Conservation (phyloP, 257 asterid species). For the Capsicum pubescens region DNA sequence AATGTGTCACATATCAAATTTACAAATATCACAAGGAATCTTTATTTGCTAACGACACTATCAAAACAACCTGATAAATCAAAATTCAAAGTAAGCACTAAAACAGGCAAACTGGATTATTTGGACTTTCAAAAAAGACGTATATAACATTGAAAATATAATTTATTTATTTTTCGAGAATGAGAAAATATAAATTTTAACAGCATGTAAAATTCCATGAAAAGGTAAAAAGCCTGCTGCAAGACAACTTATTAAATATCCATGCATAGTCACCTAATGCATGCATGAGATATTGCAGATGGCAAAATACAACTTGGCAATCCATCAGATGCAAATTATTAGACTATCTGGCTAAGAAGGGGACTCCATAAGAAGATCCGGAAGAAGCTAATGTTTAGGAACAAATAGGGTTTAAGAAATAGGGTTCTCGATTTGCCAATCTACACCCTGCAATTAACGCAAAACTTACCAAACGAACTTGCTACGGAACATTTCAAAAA, state of each 20-base stretch:
- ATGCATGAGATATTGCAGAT: not conserved
- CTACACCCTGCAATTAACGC: not conserved
- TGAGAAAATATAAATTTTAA: not conserved
- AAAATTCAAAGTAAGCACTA: not conserved
- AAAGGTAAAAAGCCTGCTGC: not conserved
- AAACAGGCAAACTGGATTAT: not conserved
- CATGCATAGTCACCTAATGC: not conserved
- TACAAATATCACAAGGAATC: not conserved
- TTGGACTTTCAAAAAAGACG: not conserved
- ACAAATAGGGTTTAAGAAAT: not conserved
- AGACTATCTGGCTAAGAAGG: not conserved
- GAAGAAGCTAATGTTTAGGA: not conserved
- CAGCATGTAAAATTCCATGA: not conserved
- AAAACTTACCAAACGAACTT: not conserved
- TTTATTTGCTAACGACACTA: not conserved
- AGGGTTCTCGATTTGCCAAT: not conserved
- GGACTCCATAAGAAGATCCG: not conserved
- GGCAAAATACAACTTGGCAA: not conserved
- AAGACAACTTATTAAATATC: not conserved
- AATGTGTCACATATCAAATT: not conserved
- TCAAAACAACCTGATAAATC: not conserved
- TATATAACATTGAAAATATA: not conserved
- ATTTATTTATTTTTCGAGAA: no score
- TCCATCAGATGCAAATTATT: not conserved
- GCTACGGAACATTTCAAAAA: not conserved